Conservation (phyloP, 306 rosid species). For the Vigna reflexopilosa region DNA sequence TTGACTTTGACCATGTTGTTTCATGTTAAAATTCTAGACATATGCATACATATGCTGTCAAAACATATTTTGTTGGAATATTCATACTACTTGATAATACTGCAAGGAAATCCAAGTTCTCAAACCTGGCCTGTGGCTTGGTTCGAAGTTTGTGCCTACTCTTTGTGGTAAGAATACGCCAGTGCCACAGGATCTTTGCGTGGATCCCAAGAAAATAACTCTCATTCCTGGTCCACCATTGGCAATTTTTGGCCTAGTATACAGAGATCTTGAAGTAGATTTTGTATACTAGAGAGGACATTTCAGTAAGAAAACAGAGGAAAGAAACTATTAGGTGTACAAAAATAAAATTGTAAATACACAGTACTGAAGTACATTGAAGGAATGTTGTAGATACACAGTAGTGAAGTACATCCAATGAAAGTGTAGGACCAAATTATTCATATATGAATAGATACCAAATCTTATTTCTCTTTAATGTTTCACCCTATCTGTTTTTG, state of each 20-base stretch:
- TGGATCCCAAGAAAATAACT: slow-evolving; percentile 71
- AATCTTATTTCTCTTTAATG: not conserved
- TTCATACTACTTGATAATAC: not conserved
- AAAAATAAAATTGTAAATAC: slow-evolving; percentile 12
- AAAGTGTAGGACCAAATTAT: not conserved
- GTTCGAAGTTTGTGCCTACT: slow-evolving; percentile 51
- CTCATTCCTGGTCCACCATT: slow-evolving; percentile 77
- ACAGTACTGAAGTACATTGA: not conserved
- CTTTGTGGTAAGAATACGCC: slow-evolving; percentile 87
- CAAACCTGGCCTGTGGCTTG: slow-evolving; percentile 68
- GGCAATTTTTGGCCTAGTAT: slow-evolving; percentile 44
- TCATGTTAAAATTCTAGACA: not conserved
- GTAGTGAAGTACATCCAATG: not conserved
- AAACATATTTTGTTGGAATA: not conserved
- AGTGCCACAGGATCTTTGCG: slow-evolving; percentile 67
- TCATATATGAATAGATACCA: not conserved
- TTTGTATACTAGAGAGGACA: slow-evolving; percentile 44
- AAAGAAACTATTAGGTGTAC: not conserved
- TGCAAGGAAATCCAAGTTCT: slow-evolving; percentile 6
- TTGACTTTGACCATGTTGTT: not conserved
- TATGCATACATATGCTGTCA: not conserved
- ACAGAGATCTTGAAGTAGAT: slow-evolving; percentile 39
- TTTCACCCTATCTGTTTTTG: not conserved
- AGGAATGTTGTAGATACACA: not conserved
- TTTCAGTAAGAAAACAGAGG: slow-evolving; percentile 12